Percentiles rank a stretch among this genome's conserved stretches.
Evolutionary conservation across 2,329 filamentous ascomycete species (phyloP).

Genomic region (Colletotrichum siamense): DNA sequence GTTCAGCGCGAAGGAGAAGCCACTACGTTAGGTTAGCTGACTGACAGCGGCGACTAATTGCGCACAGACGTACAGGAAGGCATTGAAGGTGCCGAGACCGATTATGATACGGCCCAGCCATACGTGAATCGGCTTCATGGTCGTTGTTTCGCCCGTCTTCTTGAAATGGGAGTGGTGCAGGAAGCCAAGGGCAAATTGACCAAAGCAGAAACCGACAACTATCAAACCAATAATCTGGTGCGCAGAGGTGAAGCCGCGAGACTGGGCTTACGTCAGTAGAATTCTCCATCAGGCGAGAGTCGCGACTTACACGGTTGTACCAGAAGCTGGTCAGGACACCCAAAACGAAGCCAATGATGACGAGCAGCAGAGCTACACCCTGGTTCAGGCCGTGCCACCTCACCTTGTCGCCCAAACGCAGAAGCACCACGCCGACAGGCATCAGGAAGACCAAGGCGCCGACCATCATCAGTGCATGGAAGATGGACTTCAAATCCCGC

Average conservation of each 20-base stretch:
- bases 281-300: too few relatives aligned
- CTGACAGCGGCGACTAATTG: not conserved
- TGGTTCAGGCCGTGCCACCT: constrained; percentile 63
- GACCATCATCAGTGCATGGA: constrained; percentile 60
- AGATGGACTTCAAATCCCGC: constrained; percentile 44
- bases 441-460: constrained; percentile 59
- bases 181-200: constrained; percentile 59
- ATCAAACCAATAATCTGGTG: constrained; percentile 67
- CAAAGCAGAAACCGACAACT: constrained; percentile 55
- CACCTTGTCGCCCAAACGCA: constrained; percentile 56
- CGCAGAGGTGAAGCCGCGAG: constrained; percentile 54
- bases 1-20: constrained; percentile 62
- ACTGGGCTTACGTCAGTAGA: constrained; percentile 36
- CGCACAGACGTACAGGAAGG: constrained; percentile 53
- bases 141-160: constrained; percentile 52
- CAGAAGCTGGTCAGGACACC: constrained; percentile 58
- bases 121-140: constrained; percentile 58
- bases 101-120: constrained; percentile 63
- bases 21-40: constrained; percentile 39
- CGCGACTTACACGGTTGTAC: constrained; percentile 59
- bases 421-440: constrained; percentile 59
- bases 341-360: constrained; percentile 54
- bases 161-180: constrained; percentile 61
- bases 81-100: constrained; percentile 59
- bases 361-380: constrained; percentile 50